phyloP scores from a whole-genome alignment of 2,329 filamentous ascomycete species.

The Pseudocercospora cruenta region DNA sequence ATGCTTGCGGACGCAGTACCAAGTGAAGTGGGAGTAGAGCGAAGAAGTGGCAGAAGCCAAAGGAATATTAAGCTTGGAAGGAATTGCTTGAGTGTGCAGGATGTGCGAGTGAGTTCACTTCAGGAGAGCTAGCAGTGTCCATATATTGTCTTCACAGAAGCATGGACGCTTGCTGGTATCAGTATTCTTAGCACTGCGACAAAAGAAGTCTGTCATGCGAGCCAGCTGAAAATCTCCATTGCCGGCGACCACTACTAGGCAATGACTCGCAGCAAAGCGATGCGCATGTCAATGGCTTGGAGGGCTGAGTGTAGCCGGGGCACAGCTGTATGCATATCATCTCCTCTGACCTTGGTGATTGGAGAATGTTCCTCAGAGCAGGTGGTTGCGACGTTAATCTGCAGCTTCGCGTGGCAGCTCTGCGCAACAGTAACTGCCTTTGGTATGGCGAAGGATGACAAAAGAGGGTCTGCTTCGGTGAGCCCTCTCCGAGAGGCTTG shows the following conservation, averaged over 20 bases:
- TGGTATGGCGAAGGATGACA: background rate
- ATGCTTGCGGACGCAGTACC: background rate
- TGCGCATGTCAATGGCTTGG: background rate
- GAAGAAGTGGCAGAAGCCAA: background rate
- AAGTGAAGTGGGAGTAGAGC: background rate
- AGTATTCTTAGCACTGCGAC: background rate
- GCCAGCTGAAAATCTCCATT: background rate
- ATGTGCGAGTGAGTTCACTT: background rate
- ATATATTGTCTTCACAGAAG: background rate
- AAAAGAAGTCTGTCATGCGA: background rate
- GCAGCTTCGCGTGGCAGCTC: background rate
- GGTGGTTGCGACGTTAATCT: background rate
- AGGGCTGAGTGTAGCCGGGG: background rate
- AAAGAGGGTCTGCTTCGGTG: background rate
- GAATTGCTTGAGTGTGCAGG: background rate
- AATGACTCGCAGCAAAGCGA: background rate
- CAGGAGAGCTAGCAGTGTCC: background rate
- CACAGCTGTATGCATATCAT: background rate
- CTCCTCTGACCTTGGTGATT: background rate
- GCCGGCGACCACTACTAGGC: background rate
- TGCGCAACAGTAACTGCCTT: background rate
- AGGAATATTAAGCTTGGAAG: background rate
- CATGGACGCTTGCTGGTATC: background rate
- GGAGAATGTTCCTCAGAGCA: background rate
- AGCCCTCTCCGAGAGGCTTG: background rate